These are phyloP conservation scores for Annulohypoxylon moriforme DNA, from an alignment of 495 filamentous ascomycete genomes.

Conservation along the genomic window DNA sequence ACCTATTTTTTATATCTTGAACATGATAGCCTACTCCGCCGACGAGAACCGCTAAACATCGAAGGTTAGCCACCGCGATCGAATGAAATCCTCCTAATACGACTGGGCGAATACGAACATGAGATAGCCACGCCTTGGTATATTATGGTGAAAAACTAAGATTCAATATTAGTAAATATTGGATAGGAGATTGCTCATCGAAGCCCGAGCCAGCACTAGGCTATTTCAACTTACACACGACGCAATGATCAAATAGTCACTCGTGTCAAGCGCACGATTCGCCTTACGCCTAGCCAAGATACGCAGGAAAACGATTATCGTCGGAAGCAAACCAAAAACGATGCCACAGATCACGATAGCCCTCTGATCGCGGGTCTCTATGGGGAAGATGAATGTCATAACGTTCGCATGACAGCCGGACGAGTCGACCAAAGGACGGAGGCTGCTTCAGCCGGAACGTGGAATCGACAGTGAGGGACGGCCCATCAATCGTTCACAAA, in stretches of 20 bases:
- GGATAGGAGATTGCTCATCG: background rate
- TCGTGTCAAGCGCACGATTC: constrained; percentile 39
- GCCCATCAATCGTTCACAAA: constrained; percentile 19
- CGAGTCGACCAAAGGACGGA: constrained; percentile 2
- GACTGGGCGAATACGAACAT: constrained; percentile 35
- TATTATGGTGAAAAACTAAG: constrained; percentile 30
- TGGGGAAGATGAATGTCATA: constrained; percentile 44
- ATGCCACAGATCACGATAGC: constrained; percentile 41
- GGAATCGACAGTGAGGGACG: constrained; percentile 9
- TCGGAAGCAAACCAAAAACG: constrained; percentile 37
- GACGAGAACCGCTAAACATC: constrained; percentile 36
- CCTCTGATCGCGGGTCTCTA: constrained; percentile 43
- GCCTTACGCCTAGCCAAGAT: constrained; percentile 40
- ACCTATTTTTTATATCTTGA: constrained; percentile 36
- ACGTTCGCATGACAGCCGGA: constrained; percentile 27
- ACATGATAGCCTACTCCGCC: constrained; percentile 37
- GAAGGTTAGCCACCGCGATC: constrained; percentile 11
- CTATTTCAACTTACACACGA: constrained; percentile 43
- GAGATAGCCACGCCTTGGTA: constrained; percentile 39
- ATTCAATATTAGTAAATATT: background rate
- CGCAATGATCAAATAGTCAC: constrained; percentile 47
- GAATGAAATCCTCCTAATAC: background rate
- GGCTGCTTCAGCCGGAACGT: constrained; percentile 8
- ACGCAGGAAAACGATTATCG: constrained; percentile 36
- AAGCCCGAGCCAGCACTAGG: background rate